These are phyloP conservation scores for Xerophyta viscosa DNA, from an alignment of 106 monocot genomes.

Conservation along the genomic window DNA sequence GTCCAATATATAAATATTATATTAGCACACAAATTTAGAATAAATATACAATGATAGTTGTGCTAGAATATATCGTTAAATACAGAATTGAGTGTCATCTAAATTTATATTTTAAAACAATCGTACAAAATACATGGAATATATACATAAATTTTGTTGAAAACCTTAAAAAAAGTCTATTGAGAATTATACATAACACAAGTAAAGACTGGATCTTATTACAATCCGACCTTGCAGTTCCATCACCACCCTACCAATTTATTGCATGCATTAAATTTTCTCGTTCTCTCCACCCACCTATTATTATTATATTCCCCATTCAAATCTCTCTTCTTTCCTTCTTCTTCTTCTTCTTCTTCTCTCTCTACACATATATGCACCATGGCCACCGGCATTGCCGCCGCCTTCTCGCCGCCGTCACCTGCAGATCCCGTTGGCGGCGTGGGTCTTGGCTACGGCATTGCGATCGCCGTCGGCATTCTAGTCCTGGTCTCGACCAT, in stretches of 20 bases:
- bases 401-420: background rate
- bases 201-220: too few species aligned
- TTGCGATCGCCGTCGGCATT: conserved; percentile 76
- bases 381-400: background rate
- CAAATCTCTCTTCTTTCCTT: background rate
- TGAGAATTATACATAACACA: too few species aligned
- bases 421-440: background rate
- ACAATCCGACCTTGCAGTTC: background rate
- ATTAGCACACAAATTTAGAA: too few species aligned
- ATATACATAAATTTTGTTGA: too few species aligned
- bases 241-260: background rate
- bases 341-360: background rate
- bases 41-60: too few species aligned
- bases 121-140: too few species aligned
- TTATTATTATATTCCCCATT: background rate
- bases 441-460: conserved; percentile 70
- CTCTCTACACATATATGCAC: background rate
- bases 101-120: too few species aligned
- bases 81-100: too few species aligned
- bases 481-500: conserved; percentile 80
- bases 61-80: too few species aligned
- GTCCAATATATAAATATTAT: too few species aligned
- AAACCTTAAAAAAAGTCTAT: too few species aligned
- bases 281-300: conserved; percentile 1
- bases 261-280: background rate